Percentiles rank a stretch among this genome's conserved stretches.
phyloP scores from a whole-genome alignment of 768 basidiomycete species.

The Tricholoma matsutake region DNA sequence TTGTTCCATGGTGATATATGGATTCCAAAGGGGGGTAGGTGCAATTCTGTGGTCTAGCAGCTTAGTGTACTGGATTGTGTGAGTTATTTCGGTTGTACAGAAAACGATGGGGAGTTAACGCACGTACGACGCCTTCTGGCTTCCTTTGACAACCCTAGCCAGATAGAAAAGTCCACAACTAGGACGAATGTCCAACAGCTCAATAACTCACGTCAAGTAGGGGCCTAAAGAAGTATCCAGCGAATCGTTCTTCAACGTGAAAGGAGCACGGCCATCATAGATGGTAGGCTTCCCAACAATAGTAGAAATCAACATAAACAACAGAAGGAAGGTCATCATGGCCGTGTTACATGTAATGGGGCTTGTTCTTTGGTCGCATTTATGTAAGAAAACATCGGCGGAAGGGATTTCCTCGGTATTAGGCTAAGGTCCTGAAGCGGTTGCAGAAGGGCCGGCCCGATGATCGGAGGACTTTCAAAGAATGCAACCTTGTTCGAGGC shows the following conservation, averaged over 20 bases:
- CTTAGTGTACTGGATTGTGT: constrained; percentile 37
- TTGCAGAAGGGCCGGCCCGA: too few relatives aligned
- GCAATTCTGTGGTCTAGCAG: constrained; percentile 39
- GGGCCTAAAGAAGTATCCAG: constrained; percentile 48
- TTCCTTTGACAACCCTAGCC: constrained; percentile 54
- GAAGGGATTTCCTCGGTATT: too few relatives aligned
- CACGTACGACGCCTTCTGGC: constrained; percentile 48
- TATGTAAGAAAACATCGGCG: too few relatives aligned
- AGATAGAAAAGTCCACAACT: neutral
- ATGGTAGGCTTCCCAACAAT: constrained; percentile 28
- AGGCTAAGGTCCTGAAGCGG: too few relatives aligned
- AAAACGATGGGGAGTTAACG: constrained; percentile 10
- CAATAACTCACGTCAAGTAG: constrained; percentile 49
- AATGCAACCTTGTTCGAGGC: too few relatives aligned
- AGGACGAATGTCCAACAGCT: neutral
- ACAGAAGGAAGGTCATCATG: neutral
- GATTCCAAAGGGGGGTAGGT: constrained; percentile 49
- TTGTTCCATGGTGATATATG: constrained; percentile 40
- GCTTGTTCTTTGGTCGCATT: too few relatives aligned
- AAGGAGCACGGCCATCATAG: constrained; percentile 54
- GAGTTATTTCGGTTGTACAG: neutral
- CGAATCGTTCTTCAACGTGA: constrained; percentile 37
- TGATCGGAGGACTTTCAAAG: too few relatives aligned
- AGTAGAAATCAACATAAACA: neutral
- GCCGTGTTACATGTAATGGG: neutral